Conservation (phyloP, 1,284 basidiomycete genomes). For the Phlebopus sp. region DNA sequence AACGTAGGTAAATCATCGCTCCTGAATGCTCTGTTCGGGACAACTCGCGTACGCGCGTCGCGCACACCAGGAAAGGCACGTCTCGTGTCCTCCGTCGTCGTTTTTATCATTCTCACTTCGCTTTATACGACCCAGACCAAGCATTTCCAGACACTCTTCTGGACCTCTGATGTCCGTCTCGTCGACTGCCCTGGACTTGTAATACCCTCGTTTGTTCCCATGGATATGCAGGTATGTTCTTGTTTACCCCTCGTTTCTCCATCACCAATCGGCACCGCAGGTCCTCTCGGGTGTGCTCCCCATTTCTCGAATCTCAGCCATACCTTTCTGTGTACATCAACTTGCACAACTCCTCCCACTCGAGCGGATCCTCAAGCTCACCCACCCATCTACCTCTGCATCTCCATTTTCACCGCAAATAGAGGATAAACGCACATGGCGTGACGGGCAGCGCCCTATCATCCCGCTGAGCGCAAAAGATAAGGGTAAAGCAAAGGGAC, state of each 20-base stretch:
- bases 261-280: conserved; percentile 32
- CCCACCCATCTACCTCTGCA: conserved; percentile 44
- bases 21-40: conserved; percentile 86
- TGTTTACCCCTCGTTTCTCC: conserved; percentile 18
- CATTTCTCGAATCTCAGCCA: conserved; percentile 82
- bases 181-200: conserved; percentile 87
- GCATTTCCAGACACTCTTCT: conserved; percentile 90
- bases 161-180: conserved; percentile 77
- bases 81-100: background rate
- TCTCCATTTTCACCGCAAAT: conserved; percentile 6
- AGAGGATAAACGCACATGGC: conserved; percentile 72
- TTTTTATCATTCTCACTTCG: background rate
- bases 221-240: conserved; percentile 71
- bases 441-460: conserved; percentile 46
- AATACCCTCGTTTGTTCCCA: conserved; percentile 73
- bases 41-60: conserved; percentile 79
- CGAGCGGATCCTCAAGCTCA: conserved; percentile 66
- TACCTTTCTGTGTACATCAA: conserved; percentile 73
- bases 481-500: conserved; percentile 18
- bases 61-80: conserved; percentile 86
- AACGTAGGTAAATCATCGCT: conserved; percentile 94
- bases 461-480: background rate
- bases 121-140: conserved; percentile 61
- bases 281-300: conserved; percentile 82
- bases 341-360: conserved; percentile 72